Percentiles rank a stretch among this genome's conserved stretches.
Evolutionary conservation across 2,329 filamentous ascomycete species (phyloP).

Genomic region (Neonectria magnoliae): DNA sequence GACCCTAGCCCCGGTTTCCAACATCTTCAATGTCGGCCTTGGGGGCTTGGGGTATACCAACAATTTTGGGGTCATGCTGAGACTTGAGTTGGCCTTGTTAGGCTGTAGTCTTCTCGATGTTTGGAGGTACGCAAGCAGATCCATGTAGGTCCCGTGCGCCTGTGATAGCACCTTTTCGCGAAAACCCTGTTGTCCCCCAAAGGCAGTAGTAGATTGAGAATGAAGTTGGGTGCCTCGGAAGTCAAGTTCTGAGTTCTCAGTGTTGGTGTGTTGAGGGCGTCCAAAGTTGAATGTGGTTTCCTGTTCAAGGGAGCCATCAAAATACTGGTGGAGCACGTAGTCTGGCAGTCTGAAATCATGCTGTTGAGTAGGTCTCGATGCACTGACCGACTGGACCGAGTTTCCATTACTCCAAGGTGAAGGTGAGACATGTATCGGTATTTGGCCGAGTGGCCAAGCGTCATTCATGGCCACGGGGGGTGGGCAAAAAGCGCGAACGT

Average conservation of each 20-base stretch:
- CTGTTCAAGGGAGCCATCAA: constrained; percentile 18
- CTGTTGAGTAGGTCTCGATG: constrained; percentile 25
- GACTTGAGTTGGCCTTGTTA: constrained; percentile 49
- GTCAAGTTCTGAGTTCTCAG: neutral
- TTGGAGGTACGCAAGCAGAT: constrained; percentile 73
- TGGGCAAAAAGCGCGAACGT: constrained; percentile 51
- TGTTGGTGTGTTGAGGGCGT: neutral
- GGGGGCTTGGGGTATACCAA: constrained; percentile 66
- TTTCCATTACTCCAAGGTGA: constrained; percentile 33
- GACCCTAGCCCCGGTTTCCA: constrained; percentile 18
- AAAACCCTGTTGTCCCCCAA: constrained; percentile 55
- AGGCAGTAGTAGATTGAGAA: constrained; percentile 20
- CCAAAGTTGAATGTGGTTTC: constrained; percentile 20
- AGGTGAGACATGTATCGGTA: constrained; percentile 36
- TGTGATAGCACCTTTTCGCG: constrained; percentile 74
- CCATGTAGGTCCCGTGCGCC: constrained; percentile 78
- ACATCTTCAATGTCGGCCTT: constrained; percentile 42
- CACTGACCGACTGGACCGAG: constrained; percentile 16
- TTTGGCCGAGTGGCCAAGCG: constrained; percentile 45
- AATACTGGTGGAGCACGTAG: constrained; percentile 22
- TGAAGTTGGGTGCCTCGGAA: constrained; percentile 18
- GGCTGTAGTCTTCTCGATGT: constrained; percentile 63
- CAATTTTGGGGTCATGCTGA: constrained; percentile 57
- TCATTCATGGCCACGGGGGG: constrained; percentile 47
- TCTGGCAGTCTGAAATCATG: constrained; percentile 28